Evolutionary conservation across 2,329 filamentous ascomycete genomes (phyloP), one percentile per base, ranked within the genome.

Genomic region (Xylaria sp.): DNA sequence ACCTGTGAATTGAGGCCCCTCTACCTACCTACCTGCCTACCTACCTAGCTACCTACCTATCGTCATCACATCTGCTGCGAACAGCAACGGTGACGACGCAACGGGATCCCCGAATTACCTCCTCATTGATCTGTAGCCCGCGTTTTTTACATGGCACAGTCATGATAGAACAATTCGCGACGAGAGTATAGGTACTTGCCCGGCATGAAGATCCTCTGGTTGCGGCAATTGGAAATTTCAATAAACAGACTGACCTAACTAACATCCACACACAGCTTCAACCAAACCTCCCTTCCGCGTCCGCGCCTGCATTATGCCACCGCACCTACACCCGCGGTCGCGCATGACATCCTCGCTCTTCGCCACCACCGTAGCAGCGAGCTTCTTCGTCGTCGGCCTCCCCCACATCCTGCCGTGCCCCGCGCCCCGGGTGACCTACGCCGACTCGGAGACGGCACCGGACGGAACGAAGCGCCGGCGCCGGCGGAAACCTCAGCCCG

Each of bases 311-410:
- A 57, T 54, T 41, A 94, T 94, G 90, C 87, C 91, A 67, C 90
- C 91, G 57, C 89, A 93, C 75, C 86, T 99, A 39, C 94, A 99
- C 73, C 94, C 94, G 29, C 88, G 92, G 73, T 97, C 93, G 63
- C 88, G 91, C 66, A 90, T 91, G 77, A 99, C 94, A 65, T 92
- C 90, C 52, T 94, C 92, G 42, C 87, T 99, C 56, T 99, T 99
- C 77, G 92, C 91, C 46, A 91, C 89, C n/a, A 97, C 93, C 1
- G 83, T 97, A 50, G 81, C 90, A 59, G 87, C 92, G 26, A 94
- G 90, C 64, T 96, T 99, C 73, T 83, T 96, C 60, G 92, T 99
- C 58, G 94, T 99, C 48, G 91, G 85, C 24, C 79, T 96, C 41
- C 94, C 94, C 19, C 94, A 99, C 72, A 70, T 95, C 24, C 83